Evolutionary conservation across 257 asterid species (phyloP).

Genomic region (Phtheirospermum japonicum): DNA sequence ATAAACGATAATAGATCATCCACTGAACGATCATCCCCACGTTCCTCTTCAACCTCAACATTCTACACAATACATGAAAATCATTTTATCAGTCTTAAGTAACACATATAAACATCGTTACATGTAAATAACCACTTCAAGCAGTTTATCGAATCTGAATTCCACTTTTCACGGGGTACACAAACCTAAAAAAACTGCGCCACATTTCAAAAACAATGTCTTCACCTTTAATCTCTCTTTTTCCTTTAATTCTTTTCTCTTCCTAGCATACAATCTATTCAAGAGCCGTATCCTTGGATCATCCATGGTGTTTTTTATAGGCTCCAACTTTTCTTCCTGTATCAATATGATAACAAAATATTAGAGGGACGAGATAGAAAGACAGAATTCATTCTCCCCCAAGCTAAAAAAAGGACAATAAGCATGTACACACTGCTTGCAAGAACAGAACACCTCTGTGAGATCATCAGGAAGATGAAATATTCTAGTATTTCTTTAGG

Average conservation of each 20-base stretch:
- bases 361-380: constrained; percentile 22
- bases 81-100: constrained; percentile 34
- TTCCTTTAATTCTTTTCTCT: constrained; percentile 88
- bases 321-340: constrained; percentile 98
- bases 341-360: constrained; percentile 27
- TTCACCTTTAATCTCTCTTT: constrained; percentile 76
- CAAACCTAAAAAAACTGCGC: constrained; percentile 25
- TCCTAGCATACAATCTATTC: constrained; percentile 87
- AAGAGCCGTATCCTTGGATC: constrained; percentile 91
- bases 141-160: constrained; percentile 27
- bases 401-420: constrained; percentile 30
- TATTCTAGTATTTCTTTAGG: constrained; percentile 92
- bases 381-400: constrained; percentile 17
- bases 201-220: constrained; percentile 20
- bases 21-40: constrained; percentile 81
- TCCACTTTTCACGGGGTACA: constrained; percentile 19
- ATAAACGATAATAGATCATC: constrained; percentile 91
- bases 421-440: constrained; percentile 61
- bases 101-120: constrained; percentile 11
- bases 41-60: constrained; percentile 79
- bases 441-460: constrained; percentile 87
- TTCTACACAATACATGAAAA: constrained; percentile 45
- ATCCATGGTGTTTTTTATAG: constrained; percentile 81
- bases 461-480: constrained; percentile 96
- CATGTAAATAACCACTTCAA: constrained; percentile 26